Conservation (phyloP, 2,329 filamentous ascomycete species). For the Colletotrichum neosansevieriae region DNA sequence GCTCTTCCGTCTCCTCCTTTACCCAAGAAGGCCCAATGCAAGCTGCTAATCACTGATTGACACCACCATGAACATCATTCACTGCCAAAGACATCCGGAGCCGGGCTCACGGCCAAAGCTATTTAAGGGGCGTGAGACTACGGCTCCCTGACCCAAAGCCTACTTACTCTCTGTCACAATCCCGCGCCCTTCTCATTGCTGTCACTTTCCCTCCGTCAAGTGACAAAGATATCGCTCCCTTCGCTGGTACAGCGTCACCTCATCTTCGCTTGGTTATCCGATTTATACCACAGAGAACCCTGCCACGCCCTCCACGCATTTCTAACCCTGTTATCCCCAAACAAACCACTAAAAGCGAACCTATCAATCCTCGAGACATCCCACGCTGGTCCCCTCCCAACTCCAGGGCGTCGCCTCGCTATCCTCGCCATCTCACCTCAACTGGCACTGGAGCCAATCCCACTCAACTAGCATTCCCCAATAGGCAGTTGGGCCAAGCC, state of each 20-base stretch:
- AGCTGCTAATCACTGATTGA: conserved; percentile 40
- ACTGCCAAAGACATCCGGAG: conserved; percentile 15
- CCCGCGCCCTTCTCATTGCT: conserved; percentile 4
- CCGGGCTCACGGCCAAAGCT: conserved; percentile 26
- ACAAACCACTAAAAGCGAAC: conserved; percentile 26
- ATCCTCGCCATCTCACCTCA: conserved; percentile 30
- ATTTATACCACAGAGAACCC: conserved; percentile 43
- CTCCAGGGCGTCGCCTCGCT: conserved; percentile 22
- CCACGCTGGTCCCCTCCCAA: conserved; percentile 38
- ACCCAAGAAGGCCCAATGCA: conserved; percentile 33
- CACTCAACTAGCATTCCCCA: conserved; percentile 34
- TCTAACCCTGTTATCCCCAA: conserved; percentile 24
- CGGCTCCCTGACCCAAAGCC: conserved; percentile 21
- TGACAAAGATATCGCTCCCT: conserved; percentile 19
- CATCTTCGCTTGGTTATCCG: conserved; percentile 12
- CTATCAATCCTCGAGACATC: conserved; percentile 38
- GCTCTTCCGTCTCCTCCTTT: conserved; percentile 37
- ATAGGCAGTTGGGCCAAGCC: conserved; percentile 42
- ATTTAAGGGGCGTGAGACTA: conserved; percentile 36
- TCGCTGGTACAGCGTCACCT: conserved; percentile 10
- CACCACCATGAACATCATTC: conserved; percentile 39
- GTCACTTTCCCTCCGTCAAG: conserved; percentile 16
- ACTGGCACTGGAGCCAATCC: conserved; percentile 37
- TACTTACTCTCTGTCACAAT: conserved; percentile 21
- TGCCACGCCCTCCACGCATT: conserved; percentile 25